Percentiles rank a stretch among this genome's conserved stretches.
Conservation (phyloP, 768 basidiomycete genomes). For the Auriscalpium vulgare region DNA sequence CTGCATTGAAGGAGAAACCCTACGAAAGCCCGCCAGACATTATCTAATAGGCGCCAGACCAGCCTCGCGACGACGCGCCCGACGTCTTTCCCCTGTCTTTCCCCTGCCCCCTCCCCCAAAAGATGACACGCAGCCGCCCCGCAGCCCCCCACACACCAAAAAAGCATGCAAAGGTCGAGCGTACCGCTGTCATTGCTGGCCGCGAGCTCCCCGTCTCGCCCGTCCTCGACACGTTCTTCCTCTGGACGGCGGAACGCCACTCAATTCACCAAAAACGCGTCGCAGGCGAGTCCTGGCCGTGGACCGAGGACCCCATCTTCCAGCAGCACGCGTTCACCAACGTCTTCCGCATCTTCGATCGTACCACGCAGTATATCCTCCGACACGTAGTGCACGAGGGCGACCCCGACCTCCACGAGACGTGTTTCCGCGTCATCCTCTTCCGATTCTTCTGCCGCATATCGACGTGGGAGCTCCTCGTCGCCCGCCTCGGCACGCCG, state of each 20-base stretch:
- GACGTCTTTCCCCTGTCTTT: too few species aligned
- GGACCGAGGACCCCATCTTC: constrained; percentile 62
- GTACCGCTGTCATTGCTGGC: constrained; percentile 14
- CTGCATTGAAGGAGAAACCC: too few species aligned
- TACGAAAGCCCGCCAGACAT: too few species aligned
- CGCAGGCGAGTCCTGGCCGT: constrained; percentile 27
- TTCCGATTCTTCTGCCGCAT: constrained; percentile 69
- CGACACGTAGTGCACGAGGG: constrained; percentile 64
- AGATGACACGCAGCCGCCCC: not conserved
- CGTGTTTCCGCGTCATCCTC: constrained; percentile 63
- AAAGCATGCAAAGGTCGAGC: not conserved
- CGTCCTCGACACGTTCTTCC: constrained; percentile 24
- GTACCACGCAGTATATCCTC: constrained; percentile 61
- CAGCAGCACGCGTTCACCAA: constrained; percentile 58
- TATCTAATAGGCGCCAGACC: too few species aligned
- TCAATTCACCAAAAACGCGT: constrained; percentile 21
- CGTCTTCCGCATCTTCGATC: constrained; percentile 67
- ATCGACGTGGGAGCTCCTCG: constrained; percentile 62
- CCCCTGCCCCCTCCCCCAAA: too few species aligned
- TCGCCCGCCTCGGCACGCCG: constrained; percentile 42
- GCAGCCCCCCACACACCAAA: not conserved
- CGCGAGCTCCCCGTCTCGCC: constrained; percentile 16
- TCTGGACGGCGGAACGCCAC: constrained; percentile 25
- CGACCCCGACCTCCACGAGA: constrained; percentile 47
- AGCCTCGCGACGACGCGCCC: too few species aligned